A percentile compares a stretch with the other conserved stretches of the same genome.
Evolutionary conservation across 352 stramenopile genomes (phyloP).

Genomic region (Globisporangium alternatum): DNA sequence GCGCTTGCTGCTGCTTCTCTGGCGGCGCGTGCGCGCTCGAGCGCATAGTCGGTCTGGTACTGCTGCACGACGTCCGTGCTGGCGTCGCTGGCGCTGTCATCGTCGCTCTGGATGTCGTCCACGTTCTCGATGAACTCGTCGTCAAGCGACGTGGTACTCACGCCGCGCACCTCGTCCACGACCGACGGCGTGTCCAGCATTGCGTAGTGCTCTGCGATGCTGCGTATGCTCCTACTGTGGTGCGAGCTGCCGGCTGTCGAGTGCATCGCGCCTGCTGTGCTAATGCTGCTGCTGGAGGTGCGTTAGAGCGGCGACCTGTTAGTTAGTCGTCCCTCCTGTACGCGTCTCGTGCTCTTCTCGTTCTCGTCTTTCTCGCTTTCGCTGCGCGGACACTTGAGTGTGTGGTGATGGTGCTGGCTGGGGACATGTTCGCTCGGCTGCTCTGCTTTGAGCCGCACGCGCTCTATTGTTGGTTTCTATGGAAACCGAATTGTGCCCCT

Average conservation of each 20-base stretch:
- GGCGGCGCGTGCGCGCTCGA: conserved; percentile 2
- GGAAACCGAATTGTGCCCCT: conserved; percentile 8
- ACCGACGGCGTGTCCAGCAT: conserved; percentile 25
- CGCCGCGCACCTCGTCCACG: conserved; percentile 14
- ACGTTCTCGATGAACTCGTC: conserved; percentile 23
- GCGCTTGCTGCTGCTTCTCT: not conserved
- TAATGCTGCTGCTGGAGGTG: not conserved
- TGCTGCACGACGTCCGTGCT: conserved; percentile 8
- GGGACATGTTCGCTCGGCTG: conserved; percentile 12
- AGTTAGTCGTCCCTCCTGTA: not conserved
- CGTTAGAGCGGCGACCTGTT: not conserved
- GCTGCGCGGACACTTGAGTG: not conserved
- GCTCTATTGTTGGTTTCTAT: conserved; percentile 12
- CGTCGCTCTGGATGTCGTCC: conserved; percentile 21
- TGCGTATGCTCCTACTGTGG: conserved; percentile 33
- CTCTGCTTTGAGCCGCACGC: not conserved
- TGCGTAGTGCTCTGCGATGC: conserved; percentile 44
- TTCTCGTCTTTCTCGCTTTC: not conserved
- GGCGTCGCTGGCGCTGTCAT: conserved; percentile 12
- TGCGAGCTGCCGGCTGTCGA: conserved; percentile 4
- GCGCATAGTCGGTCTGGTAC: conserved; percentile 7
- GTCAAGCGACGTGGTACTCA: conserved; percentile 31
- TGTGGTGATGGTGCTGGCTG: conserved; percentile 2
- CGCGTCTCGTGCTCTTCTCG: not conserved
- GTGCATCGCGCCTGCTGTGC: not conserved